Conservation (phyloP, 192 early-diverging fungal species). For the Coemansia sp. region DNA sequence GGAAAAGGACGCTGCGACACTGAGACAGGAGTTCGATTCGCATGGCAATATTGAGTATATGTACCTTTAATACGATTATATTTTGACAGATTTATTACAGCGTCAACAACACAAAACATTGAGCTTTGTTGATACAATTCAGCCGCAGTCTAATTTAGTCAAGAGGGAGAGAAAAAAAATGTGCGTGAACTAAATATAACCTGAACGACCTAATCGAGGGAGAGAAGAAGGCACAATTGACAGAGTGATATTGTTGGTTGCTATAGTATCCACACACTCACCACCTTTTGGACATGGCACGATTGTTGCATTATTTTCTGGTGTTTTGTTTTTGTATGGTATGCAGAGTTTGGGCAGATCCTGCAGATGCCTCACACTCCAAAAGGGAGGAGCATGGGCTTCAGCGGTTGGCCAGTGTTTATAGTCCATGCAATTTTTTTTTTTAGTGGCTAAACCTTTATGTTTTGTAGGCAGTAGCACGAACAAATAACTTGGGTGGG, state of each 20-base stretch:
- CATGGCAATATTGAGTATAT: conserved; percentile 44
- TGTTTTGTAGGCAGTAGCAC: not conserved
- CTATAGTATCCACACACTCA: not conserved
- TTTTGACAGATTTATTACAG: not conserved
- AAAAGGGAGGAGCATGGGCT: not conserved
- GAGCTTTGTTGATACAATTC: not conserved
- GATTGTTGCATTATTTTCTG: not conserved
- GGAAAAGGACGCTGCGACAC: conserved; percentile 24
- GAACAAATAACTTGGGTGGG: not conserved
- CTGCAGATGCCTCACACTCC: not conserved
- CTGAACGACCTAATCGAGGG: not conserved
- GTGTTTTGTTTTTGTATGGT: not conserved
- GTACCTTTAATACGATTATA: conserved; percentile 7
- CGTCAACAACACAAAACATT: not conserved
- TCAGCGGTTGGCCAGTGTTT: not conserved
- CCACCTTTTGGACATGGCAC: not conserved
- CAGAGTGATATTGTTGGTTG: not conserved
- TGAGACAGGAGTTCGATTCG: conserved; percentile 19
- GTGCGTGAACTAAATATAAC: not conserved
- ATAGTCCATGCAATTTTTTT: not conserved
- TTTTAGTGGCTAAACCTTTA: not conserved
- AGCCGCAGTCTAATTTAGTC: not conserved
- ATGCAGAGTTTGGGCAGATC: conserved; percentile 4
- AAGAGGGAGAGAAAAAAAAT: not conserved
- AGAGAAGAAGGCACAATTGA: not conserved